Evolutionary conservation across 2,329 filamentous ascomycete species (phyloP), one percentile per base, ranked within the genome.

Genomic region (Aspergillus sp.): DNA sequence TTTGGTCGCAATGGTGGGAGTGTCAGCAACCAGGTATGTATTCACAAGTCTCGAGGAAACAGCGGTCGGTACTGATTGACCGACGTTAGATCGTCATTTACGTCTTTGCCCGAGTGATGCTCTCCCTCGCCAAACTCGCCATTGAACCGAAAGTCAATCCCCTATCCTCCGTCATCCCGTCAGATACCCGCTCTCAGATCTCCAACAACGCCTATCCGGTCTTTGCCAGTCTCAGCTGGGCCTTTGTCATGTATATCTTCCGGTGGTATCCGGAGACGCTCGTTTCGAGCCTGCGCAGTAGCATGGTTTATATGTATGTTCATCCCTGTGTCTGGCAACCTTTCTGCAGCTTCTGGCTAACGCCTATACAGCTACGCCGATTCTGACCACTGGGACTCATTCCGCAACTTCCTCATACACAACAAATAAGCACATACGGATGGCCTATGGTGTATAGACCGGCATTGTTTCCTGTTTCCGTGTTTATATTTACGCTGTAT

Each of bases 241-340:
- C 81, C 4, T 69, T 78, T 52, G 86, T 98, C 43, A 98, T 98
- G 91, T 86, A 89, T 65, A 63, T 98, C 40, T 98, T 95, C 68
- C 75, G 83, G 49, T 84, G 82, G 74, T 80, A 96, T 65, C 86
- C 91, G 4, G 85, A 93, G 50, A 85, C 83, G 35, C 73, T 98
- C 55, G 91, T 95, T 71, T 77, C 80, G 39, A 95, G 88, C 60
- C 64, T 98, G 69, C 75, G 86, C 58, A 88, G 79, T 63, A 95
- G 86, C 67, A 98, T 98, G 91, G 84, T 77, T 49, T 98, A 98
- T 55, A 94, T 98, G 69, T 98, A 89, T 54, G 75, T 71, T 24
- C 26, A 34, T 4, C 33, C 27, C 14, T 22, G n/a, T 13, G 12
- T n/a, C 12, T 4, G 10, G 17, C 4, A 8, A n/a, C 24, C 11